Evolutionary conservation across 768 basidiomycete genomes (phyloP), one percentile per base, ranked within the genome.

Genomic region (Psilocybe cyanescens): DNA sequence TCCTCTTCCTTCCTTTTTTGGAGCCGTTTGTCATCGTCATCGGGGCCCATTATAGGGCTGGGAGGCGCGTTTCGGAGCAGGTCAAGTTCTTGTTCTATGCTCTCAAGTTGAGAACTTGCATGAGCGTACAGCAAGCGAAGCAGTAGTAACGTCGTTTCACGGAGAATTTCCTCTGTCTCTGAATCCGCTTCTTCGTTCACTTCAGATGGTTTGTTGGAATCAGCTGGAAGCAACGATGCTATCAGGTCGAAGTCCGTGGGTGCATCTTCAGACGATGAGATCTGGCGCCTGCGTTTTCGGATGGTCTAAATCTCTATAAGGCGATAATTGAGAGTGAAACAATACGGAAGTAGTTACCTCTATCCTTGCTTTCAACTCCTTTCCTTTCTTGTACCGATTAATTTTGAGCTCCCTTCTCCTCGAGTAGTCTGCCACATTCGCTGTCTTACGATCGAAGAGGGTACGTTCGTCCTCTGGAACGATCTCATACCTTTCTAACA

Each of bases 361-460:
- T 29, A 98, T 85, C 59, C 83, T 83, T 17, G 75, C 74, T 57
- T 86, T 84, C 30, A 98, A 75, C 37, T 91, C 90, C 73, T 92
- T 96, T 75, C 97, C 95, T 59, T 86, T 84, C 74, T 89, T 88
- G 74, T 87, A 98, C 71, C 96, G 95, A 62, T 86, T 88, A 64
- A 99, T 97, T 79, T 97, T 99, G 35, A 89, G 73, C 65, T 97
- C 95, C 66, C 97, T 78, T 58, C 90, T 82, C 69, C 83, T 85
- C 1, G 86, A 83, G 17, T 89, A 83, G 72, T 98, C 91, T 8
- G 68, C 74, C 52, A 88, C 73, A n/a, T 77, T 67, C 8, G 79
- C 78, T 8, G 81, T 65, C 55, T 79, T 81, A 50, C 80, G 80
- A 47, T 75, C 77, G 65, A 88, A 83, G 9, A 94, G 70, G 11